Conservation (phyloP, 1,284 basidiomycete species). For the Ustilago hordei region DNA sequence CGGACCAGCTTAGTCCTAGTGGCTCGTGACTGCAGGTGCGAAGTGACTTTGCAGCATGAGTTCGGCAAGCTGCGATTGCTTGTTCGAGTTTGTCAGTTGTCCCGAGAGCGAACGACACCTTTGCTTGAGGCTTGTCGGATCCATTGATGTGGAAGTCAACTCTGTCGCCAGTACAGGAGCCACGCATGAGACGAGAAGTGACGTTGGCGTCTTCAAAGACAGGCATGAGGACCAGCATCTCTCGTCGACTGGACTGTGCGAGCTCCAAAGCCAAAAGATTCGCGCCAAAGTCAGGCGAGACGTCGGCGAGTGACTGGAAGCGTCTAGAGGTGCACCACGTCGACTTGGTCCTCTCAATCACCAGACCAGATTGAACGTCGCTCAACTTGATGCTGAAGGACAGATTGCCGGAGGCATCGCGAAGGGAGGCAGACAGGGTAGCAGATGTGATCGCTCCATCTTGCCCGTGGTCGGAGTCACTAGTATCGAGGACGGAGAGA, state of each 20-base stretch:
- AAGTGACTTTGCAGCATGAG: slow-evolving; percentile 22
- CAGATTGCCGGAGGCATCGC: background rate
- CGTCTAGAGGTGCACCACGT: slow-evolving; percentile 49
- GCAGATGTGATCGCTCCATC: slow-evolving; percentile 6
- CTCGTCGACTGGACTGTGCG: slow-evolving; percentile 7
- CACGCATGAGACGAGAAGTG: slow-evolving; percentile 17
- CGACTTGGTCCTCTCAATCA: slow-evolving; percentile 49
- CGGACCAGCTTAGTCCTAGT: slow-evolving; percentile 37
- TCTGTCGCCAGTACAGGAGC: slow-evolving; percentile 5
- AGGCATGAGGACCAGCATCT: slow-evolving; percentile 33
- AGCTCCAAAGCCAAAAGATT: slow-evolving; percentile 36
- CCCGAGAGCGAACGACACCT: slow-evolving; percentile 28
- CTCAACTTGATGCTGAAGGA: slow-evolving; percentile 28
- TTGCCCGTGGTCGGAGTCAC: background rate
- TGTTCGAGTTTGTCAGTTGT: slow-evolving; percentile 10
- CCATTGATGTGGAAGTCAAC: slow-evolving; percentile 18
- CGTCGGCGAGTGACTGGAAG: slow-evolving; percentile 23
- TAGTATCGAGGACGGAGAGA: slow-evolving; percentile 3
- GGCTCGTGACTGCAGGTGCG: slow-evolving; percentile 30
- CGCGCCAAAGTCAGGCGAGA: slow-evolving; percentile 30
- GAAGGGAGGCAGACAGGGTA: slow-evolving; percentile 3
- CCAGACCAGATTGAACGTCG: slow-evolving; percentile 27
- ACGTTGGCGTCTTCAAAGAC: slow-evolving; percentile 15
- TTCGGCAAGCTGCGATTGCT: slow-evolving; percentile 30
- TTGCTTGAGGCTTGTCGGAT: slow-evolving; percentile 3